These are phyloP conservation scores for Camelina laxa DNA, from an alignment of 345 rosid species.

Conservation along the genomic window DNA sequence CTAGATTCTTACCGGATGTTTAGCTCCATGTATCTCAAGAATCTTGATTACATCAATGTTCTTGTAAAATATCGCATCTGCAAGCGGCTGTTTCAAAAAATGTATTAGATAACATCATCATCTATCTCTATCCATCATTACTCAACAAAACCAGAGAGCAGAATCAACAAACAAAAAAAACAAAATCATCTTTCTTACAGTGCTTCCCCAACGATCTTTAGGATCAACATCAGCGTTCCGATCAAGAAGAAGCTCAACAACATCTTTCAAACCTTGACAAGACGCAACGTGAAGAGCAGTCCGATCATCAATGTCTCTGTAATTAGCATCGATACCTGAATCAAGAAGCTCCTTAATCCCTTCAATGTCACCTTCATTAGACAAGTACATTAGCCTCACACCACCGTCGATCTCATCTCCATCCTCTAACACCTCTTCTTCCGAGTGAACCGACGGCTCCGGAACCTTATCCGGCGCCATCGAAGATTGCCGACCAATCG, in stretches of 20 bases:
- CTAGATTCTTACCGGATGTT: slow-evolving; percentile 64
- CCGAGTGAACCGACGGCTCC: slow-evolving; percentile 52
- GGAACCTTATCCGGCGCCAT: slow-evolving; percentile 53
- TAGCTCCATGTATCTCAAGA: slow-evolving; percentile 82
- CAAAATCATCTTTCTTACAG: slow-evolving; percentile 54
- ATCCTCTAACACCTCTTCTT: slow-evolving; percentile 50
- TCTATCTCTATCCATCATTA: slow-evolving; percentile 12
- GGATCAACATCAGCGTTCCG: slow-evolving; percentile 62
- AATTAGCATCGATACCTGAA: slow-evolving; percentile 73
- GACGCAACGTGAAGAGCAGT: slow-evolving; percentile 92
- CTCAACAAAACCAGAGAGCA: neutral
- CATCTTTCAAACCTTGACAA: slow-evolving; percentile 75
- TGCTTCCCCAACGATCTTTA: slow-evolving; percentile 95
- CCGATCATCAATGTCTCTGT: slow-evolving; percentile 79
- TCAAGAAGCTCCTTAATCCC: slow-evolving; percentile 71
- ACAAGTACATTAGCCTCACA: slow-evolving; percentile 71
- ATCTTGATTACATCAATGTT: slow-evolving; percentile 77
- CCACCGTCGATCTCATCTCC: slow-evolving; percentile 56
- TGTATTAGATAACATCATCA: slow-evolving; percentile 27
- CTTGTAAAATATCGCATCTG: slow-evolving; percentile 89
- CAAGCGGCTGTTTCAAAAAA: slow-evolving; percentile 68
- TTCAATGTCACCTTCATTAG: slow-evolving; percentile 74
- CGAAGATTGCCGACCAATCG: slow-evolving; percentile 72
- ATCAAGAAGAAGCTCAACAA: slow-evolving; percentile 63
- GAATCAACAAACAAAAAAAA: neutral